These are phyloP conservation scores for Heimioporus sp. DNA, from an alignment of 768 basidiomycete species.

Conservation along the genomic window DNA sequence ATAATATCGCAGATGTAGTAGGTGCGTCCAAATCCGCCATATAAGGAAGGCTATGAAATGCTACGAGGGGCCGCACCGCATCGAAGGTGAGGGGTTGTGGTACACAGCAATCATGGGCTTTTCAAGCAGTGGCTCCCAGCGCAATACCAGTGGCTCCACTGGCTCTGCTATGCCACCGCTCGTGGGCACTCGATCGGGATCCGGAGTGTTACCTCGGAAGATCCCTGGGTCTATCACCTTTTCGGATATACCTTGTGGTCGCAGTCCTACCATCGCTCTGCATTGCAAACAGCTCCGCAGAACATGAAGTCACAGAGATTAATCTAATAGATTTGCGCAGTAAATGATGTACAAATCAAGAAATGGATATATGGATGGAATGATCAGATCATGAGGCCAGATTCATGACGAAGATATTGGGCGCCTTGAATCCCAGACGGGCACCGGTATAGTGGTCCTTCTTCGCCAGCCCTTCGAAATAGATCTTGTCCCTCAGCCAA, in stretches of 20 bases:
- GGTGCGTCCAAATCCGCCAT: background rate
- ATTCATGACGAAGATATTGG: slow-evolving; percentile 77
- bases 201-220: too few relatives aligned
- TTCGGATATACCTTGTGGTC: too few relatives aligned
- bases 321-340: background rate
- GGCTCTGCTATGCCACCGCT: too few relatives aligned
- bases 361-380: slow-evolving; percentile 3
- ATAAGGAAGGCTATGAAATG: slow-evolving; percentile 21
- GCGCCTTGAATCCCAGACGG: slow-evolving; percentile 73
- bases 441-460: slow-evolving; percentile 57
- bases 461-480: slow-evolving; percentile 61
- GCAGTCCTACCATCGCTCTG: background rate
- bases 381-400: slow-evolving; percentile 40
- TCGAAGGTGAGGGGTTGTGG: background rate
- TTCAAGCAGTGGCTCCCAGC: too few relatives aligned
- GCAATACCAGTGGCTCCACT: too few relatives aligned
- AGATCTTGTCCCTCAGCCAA: slow-evolving; percentile 73
- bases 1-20: background rate
- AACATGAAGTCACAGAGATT: background rate
- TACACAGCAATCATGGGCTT: background rate
- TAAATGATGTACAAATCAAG: slow-evolving; percentile 9
- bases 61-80: background rate
- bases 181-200: too few relatives aligned
- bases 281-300: background rate
- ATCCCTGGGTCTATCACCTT: too few relatives aligned